Evolutionary conservation across 352 stramenopile genomes (phyloP), one percentile per base, ranked within the genome.

Genomic region (Globisporangium spiculum): DNA sequence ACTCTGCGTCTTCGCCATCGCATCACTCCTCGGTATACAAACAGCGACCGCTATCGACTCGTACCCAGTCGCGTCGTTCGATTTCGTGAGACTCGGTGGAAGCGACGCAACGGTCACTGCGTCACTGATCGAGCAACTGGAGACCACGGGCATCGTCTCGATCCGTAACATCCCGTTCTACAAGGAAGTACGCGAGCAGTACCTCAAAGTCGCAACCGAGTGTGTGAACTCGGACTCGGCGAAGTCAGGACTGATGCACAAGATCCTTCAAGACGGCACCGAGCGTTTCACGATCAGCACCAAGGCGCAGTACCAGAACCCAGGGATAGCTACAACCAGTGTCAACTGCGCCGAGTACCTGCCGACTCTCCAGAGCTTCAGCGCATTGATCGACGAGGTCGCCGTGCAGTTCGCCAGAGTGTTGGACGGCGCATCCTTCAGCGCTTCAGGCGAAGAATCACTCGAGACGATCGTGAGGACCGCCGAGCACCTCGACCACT

Each of bases 241-340:
- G 12, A 57, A 32, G 2, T 22, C 34, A 4, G 65, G 44, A 2
- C 53, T 72, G 12, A 55, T 65, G 24, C 65, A 67, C 60, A 69
- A 69, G 60, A 66, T 50, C 14, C 69, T 75, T n/a, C 9, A 27
- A 5, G 69, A 72, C 41, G 69, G 69, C 32, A 75, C 69, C 2
- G 32, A 67, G 48, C 69, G 69, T 48, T 55, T 27, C 27, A 75
- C 69, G 22, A 75, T 75, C 65, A 75, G 69, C 56, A 75, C 66
- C 60, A 75, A 75, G 55, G 60, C 65, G 27, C 52, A 75, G 36
- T 44, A 65, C 46, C 26, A 50, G 24, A 71, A 71, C 60, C 36
- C 67, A 14, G 22, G n/a, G 5, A n/a, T 75, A 10, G 44, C 65
- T 12, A 44, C 32, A 2, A 67, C 58, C 18, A 41, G 32, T 5